phyloP scores from a whole-genome alignment of 1,139 yeast species.

The Blastobotrys persicus region DNA sequence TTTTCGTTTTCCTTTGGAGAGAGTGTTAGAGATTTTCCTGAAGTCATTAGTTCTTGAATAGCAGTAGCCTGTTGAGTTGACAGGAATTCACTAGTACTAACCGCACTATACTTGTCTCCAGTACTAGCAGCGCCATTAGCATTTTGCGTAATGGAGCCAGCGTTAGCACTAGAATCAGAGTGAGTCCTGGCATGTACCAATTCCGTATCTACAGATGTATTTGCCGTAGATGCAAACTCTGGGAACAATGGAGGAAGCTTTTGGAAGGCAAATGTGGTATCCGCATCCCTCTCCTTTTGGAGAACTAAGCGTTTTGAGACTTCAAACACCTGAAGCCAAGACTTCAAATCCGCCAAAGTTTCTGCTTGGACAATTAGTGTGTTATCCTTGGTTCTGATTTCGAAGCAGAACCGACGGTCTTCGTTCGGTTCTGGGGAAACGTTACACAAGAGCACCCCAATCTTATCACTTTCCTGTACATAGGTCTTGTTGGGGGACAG shows the following conservation, averaged over 20 bases:
- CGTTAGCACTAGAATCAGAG: slow-evolving; percentile 4
- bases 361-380: slow-evolving; percentile 74
- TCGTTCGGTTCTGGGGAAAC: slow-evolving; percentile 70
- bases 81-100: slow-evolving; percentile 11
- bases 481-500: slow-evolving; percentile 67
- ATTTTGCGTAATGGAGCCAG: not conserved
- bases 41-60: slow-evolving; percentile 23
- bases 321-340: slow-evolving; percentile 77
- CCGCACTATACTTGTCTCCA: slow-evolving; percentile 1
- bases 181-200: slow-evolving; percentile 19
- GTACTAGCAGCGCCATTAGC: not conserved
- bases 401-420: slow-evolving; percentile 82
- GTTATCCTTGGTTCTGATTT: slow-evolving; percentile 65
- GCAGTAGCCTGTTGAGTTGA: slow-evolving; percentile 17
- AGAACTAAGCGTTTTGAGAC: slow-evolving; percentile 56
- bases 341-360: slow-evolving; percentile 61
- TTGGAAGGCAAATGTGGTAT: slow-evolving; percentile 55
- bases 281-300: slow-evolving; percentile 43
- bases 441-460: slow-evolving; percentile 72
- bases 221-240: slow-evolving; percentile 71
- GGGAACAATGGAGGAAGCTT: slow-evolving; percentile 68
- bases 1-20: slow-evolving; percentile 12
- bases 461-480: slow-evolving; percentile 89
- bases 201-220: slow-evolving; percentile 41
- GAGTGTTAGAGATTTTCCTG: slow-evolving; percentile 22